Evolutionary conservation across 176 grass and related monocot species (phyloP).

Genomic region (Eragrostis nindensis): DNA sequence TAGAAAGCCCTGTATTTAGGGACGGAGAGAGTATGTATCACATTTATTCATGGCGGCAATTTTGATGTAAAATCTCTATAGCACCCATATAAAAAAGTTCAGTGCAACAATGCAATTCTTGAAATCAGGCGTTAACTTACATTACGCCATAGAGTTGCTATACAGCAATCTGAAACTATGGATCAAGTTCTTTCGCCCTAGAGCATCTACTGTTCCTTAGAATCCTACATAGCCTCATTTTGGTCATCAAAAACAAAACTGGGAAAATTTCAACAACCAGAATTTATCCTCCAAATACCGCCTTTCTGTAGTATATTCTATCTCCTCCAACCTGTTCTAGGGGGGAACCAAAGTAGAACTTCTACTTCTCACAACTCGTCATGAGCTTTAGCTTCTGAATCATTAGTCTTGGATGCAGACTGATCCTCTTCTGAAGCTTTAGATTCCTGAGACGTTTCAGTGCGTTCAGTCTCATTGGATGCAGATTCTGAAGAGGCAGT

Average conservation of each 20-base stretch:
- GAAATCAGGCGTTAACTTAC: slow-evolving; percentile 21
- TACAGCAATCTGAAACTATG: slow-evolving; percentile 22
- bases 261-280: slow-evolving; percentile 37
- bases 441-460: slow-evolving; percentile 39
- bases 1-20: too few species aligned
- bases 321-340: slow-evolving; percentile 8
- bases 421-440: slow-evolving; percentile 42
- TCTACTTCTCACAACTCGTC: slow-evolving; percentile 80
- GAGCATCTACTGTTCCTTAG: slow-evolving; percentile 24
- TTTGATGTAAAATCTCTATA: slow-evolving; percentile 19
- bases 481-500: slow-evolving; percentile 37
- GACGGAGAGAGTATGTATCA: too few species aligned
- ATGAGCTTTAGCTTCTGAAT: slow-evolving; percentile 66
- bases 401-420: slow-evolving; percentile 31
- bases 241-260: slow-evolving; percentile 38
- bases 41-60: not conserved
- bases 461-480: slow-evolving; percentile 42
- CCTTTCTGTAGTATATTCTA: slow-evolving; percentile 23
- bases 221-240: slow-evolving; percentile 38
- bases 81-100: slow-evolving; percentile 33
- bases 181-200: slow-evolving; percentile 12
- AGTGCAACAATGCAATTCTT: slow-evolving; percentile 18
- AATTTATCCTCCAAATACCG: slow-evolving; percentile 12
- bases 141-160: slow-evolving; percentile 28
- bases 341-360: not conserved